Conservation (phyloP, 495 filamentous ascomycete genomes). For the Aspergillus sparsus region DNA sequence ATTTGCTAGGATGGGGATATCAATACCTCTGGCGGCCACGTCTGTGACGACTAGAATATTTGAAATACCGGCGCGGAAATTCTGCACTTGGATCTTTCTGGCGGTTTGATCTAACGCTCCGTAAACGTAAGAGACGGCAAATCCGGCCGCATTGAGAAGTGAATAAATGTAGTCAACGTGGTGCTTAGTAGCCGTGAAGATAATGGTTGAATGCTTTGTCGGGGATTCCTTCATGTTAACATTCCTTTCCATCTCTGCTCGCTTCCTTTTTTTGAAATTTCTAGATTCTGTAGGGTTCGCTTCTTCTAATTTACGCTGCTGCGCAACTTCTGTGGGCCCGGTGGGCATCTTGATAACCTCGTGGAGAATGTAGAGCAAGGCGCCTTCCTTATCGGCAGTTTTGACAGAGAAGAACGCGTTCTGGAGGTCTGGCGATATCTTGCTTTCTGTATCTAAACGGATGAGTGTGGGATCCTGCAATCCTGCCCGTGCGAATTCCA, state of each 20-base stretch:
- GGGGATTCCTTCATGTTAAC: conserved; percentile 43
- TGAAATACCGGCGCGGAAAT: conserved; percentile 79
- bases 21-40: conserved; percentile 94
- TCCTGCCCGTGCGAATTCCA: conserved; percentile 93
- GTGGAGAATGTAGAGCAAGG: conserved; percentile 82
- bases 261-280: conserved; percentile 67
- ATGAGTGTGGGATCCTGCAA: conserved; percentile 86
- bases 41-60: conserved; percentile 97
- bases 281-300: conserved; percentile 46
- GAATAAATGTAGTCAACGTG: conserved; percentile 92
- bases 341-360: conserved; percentile 92
- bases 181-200: conserved; percentile 94
- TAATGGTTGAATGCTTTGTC: conserved; percentile 77
- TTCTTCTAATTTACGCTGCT: conserved; percentile 34
- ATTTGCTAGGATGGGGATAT: conserved; percentile 94
- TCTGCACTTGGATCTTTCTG: conserved; percentile 83
- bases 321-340: conserved; percentile 61
- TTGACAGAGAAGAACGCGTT: conserved; percentile 93
- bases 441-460: conserved; percentile 88
- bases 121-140: conserved; percentile 88
- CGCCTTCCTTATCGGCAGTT: conserved; percentile 87
- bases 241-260: conserved; percentile 41
- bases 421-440: conserved; percentile 91
- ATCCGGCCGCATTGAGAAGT: conserved; percentile 72
- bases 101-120: conserved; percentile 92